Base-by-base conservation (phyloP, 163 green algal genomes). In the Chloromonas sp. region DNA sequence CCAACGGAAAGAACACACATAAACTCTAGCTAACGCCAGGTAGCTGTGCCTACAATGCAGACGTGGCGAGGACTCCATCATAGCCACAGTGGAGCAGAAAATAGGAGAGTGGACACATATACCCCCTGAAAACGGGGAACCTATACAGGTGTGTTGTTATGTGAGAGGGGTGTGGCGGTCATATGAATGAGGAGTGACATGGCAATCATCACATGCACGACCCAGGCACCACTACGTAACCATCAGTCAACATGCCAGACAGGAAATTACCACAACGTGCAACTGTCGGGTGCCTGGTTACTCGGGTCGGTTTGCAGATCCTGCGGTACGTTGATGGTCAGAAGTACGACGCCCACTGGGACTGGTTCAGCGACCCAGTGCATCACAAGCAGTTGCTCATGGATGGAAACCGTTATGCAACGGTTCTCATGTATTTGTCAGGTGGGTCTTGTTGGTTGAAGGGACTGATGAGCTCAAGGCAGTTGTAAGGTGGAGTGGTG, bases 31-130 rank as follows among this genome's bases (percentile, higher is more conserved):
- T 36, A 36, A 36, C 36, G 36, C 36, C 36, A 36, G 36, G 36
- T 36, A 36, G 36, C 36, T 36, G 36, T 36, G 36, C 36, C 36
- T 36, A 36, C 3, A 70, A 0, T 62, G 13, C 83, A 93, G 92
- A 70, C 87, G 89, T 0, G 89, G 88, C 0, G 87, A 93, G 84
- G 87, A 91, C 79, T 5, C 87, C 0, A 74, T 92, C 0, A 88
- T 93, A 62, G 87, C 88, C 14, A 85, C 59, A 0, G 89, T 94
- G 14, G 90, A 94, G 87, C 62, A 89, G 57, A 81, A 85, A 13
- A 91, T 93, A 60, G 86, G 90, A 3, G 88, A 93, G 82, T 94
- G 90, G 90, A 93, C 90, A 36, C 91, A 91, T 58, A n/a, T 94
- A 58, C 91, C 91, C 11, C 85, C 89, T 14, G 84, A 90, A 57